Conservation (phyloP, 108 stramenopile species). For the Epithemia pelagica region DNA sequence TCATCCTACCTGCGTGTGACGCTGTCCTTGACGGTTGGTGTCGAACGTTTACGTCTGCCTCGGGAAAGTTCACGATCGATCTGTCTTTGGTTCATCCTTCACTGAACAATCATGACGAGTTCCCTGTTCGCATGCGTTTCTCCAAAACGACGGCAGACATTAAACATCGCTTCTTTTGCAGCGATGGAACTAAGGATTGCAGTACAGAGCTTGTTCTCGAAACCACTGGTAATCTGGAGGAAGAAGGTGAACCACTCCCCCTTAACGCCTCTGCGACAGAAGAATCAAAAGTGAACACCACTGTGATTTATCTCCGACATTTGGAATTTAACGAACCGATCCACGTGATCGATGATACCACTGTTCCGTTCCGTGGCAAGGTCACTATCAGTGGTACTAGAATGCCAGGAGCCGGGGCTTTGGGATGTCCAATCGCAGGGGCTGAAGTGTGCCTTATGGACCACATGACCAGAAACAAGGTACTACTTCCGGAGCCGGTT, state of each 20-base stretch:
- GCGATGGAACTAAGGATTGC: not conserved
- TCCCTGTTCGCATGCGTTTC: slow-evolving; percentile 3
- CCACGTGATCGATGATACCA: not conserved
- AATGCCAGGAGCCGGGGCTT: not conserved
- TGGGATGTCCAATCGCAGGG: not conserved
- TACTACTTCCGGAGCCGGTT: not conserved
- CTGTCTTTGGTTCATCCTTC: not conserved
- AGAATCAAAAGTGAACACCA: not conserved
- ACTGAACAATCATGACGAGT: not conserved
- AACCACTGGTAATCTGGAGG: not conserved
- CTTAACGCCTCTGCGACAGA: not conserved
- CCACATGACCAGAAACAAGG: not conserved
- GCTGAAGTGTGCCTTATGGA: slow-evolving; percentile 7
- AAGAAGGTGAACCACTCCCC: not conserved
- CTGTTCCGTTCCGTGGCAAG: slow-evolving; percentile 8
- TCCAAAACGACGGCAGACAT: slow-evolving; percentile 1
- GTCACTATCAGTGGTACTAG: not conserved
- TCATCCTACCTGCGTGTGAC: not conserved
- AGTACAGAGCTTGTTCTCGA: not conserved
- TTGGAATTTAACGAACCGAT: slow-evolving; percentile 4
- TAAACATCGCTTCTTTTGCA: slow-evolving; percentile 5
- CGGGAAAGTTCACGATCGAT: not conserved
- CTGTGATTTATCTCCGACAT: slow-evolving; percentile 7
- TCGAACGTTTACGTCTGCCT: not conserved
- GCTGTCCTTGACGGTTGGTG: not conserved